Evolutionary conservation across 305 asterid genomes (phyloP).

Genomic region (Rubia balearica): DNA sequence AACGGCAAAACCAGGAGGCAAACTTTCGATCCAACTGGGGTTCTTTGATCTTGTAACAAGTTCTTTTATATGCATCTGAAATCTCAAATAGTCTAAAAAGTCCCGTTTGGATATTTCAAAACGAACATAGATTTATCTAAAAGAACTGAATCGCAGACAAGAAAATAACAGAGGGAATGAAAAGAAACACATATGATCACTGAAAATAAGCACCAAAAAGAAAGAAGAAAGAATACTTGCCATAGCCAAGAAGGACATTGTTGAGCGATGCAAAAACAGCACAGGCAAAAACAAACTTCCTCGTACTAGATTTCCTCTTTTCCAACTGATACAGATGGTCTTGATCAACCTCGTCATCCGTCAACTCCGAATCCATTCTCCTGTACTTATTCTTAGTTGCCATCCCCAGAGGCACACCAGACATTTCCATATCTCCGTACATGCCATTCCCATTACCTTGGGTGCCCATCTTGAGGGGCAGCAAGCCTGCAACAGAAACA

Average conservation of each 20-base stretch:
- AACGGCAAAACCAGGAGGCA: not conserved
- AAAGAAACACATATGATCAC: not conserved
- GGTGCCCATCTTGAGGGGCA: slow-evolving; percentile 13
- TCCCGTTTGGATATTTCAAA: not conserved
- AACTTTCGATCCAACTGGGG: not conserved
- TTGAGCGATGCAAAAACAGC: slow-evolving; percentile 96
- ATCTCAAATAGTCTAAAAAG: not conserved
- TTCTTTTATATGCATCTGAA: not conserved
- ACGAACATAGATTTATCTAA: not conserved
- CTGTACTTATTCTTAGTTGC: slow-evolving; percentile 61
- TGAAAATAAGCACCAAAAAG: not conserved
- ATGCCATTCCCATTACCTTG: slow-evolving; percentile 46
- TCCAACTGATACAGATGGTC: slow-evolving; percentile 50
- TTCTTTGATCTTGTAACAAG: not conserved
- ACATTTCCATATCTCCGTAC: slow-evolving; percentile 25
- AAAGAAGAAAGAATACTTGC: slow-evolving; percentile 25
- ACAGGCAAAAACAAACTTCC: slow-evolving; percentile 83
- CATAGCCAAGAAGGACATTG: slow-evolving; percentile 91
- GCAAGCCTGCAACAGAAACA: slow-evolving; percentile 8
- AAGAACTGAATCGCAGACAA: not conserved
- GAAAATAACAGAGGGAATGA: not conserved
- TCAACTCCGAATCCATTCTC: slow-evolving; percentile 60
- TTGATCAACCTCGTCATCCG: slow-evolving; percentile 31
- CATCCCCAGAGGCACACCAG: slow-evolving; percentile 30
- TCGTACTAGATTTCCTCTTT: slow-evolving; percentile 42